Base-by-base conservation (phyloP, 345 rosid species). In the Ceriops tagal region DNA sequence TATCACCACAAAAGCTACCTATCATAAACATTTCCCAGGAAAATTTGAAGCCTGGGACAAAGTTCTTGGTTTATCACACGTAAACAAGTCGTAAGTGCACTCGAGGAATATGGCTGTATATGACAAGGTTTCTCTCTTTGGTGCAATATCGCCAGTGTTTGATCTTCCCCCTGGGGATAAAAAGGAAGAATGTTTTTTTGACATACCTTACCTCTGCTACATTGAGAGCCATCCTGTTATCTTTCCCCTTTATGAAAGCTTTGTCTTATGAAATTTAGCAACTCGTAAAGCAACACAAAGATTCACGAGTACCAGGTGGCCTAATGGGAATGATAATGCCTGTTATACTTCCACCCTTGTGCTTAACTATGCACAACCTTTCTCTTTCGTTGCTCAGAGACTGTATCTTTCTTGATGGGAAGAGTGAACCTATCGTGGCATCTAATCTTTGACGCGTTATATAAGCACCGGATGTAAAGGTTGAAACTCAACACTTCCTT, bases 241-340 rank as follows among this genome's bases (percentile, higher is more conserved):
- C 3, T 83, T 80, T 58, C 69, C 88, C 61, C 72, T 81, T 28
- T 74, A 81, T 1, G 90, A 88, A 77, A 75, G 85, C 56, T 58
- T 80, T 79, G 86, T 80, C 51, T 71, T 88, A 24, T 78, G 76
- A 18, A 49, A 66, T 58, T 78, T 77, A 24, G 64, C 65, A 5
- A 68, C 66, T 32, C 61, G 71, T 10, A 81, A 80, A 61, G 79
- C 65, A 34, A 73, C 79, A 62, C 68, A 68, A 4, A 72, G 43
- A 6, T 84, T 88, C 71, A 70, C 86, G 28, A 53, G 58, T 19
- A 70, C 78, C 62, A 78, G 83, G 83, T 84, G 87, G 88, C 87
- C 88, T 18, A 60, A 66, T 13, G 87, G 87, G 60, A 80, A 88
- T 22, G 71, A 77, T 26, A 60, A 26, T 2, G 80, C 85, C 65